phyloP scores from a whole-genome alignment of 2,329 filamentous ascomycete species.

The Neospermospora avenae region DNA sequence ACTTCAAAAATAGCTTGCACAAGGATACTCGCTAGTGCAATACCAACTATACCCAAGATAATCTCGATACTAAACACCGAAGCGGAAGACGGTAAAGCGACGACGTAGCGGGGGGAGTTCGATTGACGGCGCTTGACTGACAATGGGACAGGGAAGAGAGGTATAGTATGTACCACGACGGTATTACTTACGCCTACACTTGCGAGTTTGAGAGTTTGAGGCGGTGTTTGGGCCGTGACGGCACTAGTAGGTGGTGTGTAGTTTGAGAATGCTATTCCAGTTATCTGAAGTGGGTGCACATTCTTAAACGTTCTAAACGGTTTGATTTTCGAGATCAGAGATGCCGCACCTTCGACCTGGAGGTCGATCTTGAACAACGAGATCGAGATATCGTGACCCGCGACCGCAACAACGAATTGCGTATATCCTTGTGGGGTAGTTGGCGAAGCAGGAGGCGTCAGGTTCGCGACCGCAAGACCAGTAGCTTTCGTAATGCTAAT shows the following conservation, averaged over 20 bases:
- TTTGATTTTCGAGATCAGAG: slow-evolving; percentile 50
- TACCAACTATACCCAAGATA: slow-evolving; percentile 23
- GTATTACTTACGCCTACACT: slow-evolving; percentile 36
- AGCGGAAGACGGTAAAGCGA: slow-evolving; percentile 30
- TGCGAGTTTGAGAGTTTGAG: slow-evolving; percentile 34
- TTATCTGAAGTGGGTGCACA: slow-evolving; percentile 57
- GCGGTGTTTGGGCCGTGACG: slow-evolving; percentile 30
- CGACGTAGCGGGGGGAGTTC: slow-evolving; percentile 32
- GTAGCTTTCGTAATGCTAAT: slow-evolving; percentile 70
- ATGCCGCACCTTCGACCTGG: slow-evolving; percentile 43
- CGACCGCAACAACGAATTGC: slow-evolving; percentile 78
- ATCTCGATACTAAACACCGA: slow-evolving; percentile 25
- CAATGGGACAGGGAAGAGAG: slow-evolving; percentile 33
- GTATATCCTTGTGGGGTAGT: slow-evolving; percentile 54
- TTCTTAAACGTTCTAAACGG: slow-evolving; percentile 51
- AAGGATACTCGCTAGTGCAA: slow-evolving; percentile 27
- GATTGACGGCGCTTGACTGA: slow-evolving; percentile 31
- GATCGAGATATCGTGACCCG: slow-evolving; percentile 76
- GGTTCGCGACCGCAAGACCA: slow-evolving; percentile 70
- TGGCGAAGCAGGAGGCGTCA: slow-evolving; percentile 54
- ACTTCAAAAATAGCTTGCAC: slow-evolving; percentile 34
- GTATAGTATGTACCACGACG: slow-evolving; percentile 36
- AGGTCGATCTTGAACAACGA: slow-evolving; percentile 76
- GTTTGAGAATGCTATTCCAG: slow-evolving; percentile 54
- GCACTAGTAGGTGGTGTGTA: slow-evolving; percentile 29